These are phyloP conservation scores for Arabidopsis suecica DNA, from an alignment of 345 rosid genomes.

Conservation along the genomic window DNA sequence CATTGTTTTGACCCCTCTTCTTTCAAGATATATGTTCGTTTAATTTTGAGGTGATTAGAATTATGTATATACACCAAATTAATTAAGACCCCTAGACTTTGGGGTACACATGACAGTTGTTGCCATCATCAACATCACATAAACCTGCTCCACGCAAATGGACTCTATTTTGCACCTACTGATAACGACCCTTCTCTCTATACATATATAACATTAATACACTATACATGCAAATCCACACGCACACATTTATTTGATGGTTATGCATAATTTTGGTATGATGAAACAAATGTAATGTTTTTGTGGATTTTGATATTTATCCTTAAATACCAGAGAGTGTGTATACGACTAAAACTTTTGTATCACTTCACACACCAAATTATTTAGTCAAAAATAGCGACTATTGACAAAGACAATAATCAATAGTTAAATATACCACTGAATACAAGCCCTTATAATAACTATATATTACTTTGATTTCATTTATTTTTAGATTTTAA, in stretches of 20 bases:
- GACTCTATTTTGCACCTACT: slow-evolving; percentile 52
- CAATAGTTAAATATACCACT: neutral
- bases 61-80: neutral
- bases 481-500: neutral
- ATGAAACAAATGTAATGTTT: neutral
- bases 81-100: slow-evolving; percentile 50
- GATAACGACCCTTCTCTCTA: slow-evolving; percentile 53
- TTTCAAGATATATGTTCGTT: slow-evolving; percentile 3
- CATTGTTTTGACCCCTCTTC: slow-evolving; percentile 1
- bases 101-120: slow-evolving; percentile 60
- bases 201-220: neutral
- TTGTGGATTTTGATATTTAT: neutral
- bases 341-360: neutral
- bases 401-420: neutral
- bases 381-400: neutral
- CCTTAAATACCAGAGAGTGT: neutral
- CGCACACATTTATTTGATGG: slow-evolving; percentile 5
- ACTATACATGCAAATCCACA: slow-evolving; percentile 25
- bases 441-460: too few relatives aligned
- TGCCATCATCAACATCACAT: slow-evolving; percentile 52
- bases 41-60: slow-evolving; percentile 1
- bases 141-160: slow-evolving; percentile 51
- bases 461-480: neutral
- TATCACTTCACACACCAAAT: too few relatives aligned
- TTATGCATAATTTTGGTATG: neutral